These are phyloP conservation scores for Nicotiana tomentosiformis DNA, from an alignment of 257 asterid species.

Conservation along the genomic window DNA sequence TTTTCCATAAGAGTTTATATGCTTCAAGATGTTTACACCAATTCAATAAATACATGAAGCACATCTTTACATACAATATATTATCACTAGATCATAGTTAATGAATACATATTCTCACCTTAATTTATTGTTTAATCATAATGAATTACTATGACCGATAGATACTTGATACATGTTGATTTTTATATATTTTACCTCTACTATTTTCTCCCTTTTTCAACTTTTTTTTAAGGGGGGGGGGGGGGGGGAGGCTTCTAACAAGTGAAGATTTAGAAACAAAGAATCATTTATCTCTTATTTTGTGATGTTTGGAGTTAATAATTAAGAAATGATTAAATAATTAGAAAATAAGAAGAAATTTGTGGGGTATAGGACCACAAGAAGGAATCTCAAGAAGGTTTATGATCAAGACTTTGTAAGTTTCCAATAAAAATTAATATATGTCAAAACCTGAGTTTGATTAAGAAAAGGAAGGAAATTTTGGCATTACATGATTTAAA, in stretches of 20 bases:
- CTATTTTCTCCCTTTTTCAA: neutral
- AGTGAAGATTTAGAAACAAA: neutral
- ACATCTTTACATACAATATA: too few relatives aligned
- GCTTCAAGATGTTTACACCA: too few relatives aligned
- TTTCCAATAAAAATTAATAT: too few relatives aligned
- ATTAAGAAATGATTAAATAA: neutral
- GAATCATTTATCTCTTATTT: neutral
- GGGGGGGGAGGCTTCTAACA: neutral
- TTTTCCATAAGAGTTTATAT: too few relatives aligned
- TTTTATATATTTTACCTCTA: neutral
- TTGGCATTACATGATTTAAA: neutral
- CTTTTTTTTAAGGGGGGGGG: too few relatives aligned
- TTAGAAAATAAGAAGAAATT: neutral
- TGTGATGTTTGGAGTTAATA: neutral
- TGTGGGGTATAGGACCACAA: neutral
- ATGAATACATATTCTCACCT: too few relatives aligned
- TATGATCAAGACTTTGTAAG: too few relatives aligned
- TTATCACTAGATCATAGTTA: too few relatives aligned
- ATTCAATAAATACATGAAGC: too few relatives aligned
- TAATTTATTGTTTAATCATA: too few relatives aligned
- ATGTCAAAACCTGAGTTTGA: neutral
- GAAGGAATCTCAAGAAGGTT: neutral
- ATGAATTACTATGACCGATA: too few relatives aligned
- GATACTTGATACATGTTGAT: fast-evolving
- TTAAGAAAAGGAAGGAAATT: neutral